Percentiles rank a stretch among this genome's conserved stretches.
phyloP scores from a whole-genome alignment of 2,329 filamentous ascomycete species.

The Bisporella sp. region DNA sequence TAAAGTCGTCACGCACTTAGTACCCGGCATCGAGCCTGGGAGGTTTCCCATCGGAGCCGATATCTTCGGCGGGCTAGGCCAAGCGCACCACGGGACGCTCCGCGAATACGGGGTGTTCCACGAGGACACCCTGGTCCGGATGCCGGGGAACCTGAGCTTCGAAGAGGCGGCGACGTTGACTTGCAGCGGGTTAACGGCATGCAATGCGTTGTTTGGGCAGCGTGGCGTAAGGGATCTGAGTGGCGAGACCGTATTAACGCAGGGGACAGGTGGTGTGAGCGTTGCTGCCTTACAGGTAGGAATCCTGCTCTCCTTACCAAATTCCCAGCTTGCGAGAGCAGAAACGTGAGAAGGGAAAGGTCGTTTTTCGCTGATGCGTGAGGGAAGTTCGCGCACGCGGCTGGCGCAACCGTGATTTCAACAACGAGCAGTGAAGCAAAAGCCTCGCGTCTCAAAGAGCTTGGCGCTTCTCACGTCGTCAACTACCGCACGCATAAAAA shows the following conservation, averaged over 20 bases:
- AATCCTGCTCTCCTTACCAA: too few relatives aligned
- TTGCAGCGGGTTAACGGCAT: constrained; percentile 43
- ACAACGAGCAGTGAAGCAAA: constrained; percentile 5
- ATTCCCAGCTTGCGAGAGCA: too few relatives aligned
- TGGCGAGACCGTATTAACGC: constrained; percentile 19
- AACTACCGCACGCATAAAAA: constrained; percentile 33
- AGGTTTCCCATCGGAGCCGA: neutral
- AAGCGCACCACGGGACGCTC: neutral
- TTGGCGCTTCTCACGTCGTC: constrained; percentile 8
- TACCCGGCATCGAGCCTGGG: constrained; percentile 22
- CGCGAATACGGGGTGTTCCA: neutral
- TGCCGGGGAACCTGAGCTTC: neutral
- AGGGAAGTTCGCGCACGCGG: constrained; percentile 1
- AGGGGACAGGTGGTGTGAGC: constrained; percentile 8
- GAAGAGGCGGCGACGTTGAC: constrained; percentile 36
- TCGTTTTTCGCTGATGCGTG: too few relatives aligned
- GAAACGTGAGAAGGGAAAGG: too few relatives aligned
- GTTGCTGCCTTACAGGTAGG: too few relatives aligned
- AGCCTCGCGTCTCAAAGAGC: constrained; percentile 1
- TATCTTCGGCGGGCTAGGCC: too few relatives aligned
- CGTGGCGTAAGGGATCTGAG: constrained; percentile 32
- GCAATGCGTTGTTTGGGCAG: constrained; percentile 43
- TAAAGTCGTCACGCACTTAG: constrained; percentile 53
- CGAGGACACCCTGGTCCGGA: neutral
- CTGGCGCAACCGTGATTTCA: constrained; percentile 7